A percentile compares a stretch with the other conserved stretches of the same genome.
phyloP scores from a whole-genome alignment of 148 eudicot species.

The Chenopodium formosanum region DNA sequence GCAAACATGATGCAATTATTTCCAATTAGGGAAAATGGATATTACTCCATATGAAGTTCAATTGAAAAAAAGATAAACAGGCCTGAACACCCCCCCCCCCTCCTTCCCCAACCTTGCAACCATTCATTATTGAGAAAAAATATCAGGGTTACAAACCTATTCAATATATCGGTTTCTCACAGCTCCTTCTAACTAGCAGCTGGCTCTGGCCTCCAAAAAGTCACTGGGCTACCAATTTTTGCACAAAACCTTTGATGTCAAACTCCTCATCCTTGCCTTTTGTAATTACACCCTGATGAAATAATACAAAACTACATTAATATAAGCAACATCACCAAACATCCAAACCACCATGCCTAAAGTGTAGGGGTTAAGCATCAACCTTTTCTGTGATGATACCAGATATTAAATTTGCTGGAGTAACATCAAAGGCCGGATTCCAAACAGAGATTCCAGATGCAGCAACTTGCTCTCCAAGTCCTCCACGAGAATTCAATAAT shows the following conservation, averaged over 20 bases:
- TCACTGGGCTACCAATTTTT: constrained; percentile 21
- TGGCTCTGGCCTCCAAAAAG: neutral
- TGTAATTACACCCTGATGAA: constrained; percentile 73
- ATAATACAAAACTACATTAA: neutral
- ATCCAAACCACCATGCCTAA: neutral
- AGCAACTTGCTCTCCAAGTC: constrained; percentile 93
- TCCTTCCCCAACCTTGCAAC: too few relatives aligned
- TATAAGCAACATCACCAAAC: neutral
- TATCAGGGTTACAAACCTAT: too few relatives aligned
- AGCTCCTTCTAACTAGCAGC: neutral
- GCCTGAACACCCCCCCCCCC: too few relatives aligned
- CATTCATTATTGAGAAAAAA: too few relatives aligned
- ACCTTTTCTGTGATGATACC: constrained; percentile 94
- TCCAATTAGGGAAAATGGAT: too few relatives aligned
- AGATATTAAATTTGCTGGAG: constrained; percentile 72
- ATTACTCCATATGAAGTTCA: too few relatives aligned
- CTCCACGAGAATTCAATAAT: constrained; percentile 68
- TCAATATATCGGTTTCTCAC: too few relatives aligned
- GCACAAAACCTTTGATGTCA: constrained; percentile 58
- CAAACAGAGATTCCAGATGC: constrained; percentile 94
- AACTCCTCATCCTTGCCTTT: constrained; percentile 51
- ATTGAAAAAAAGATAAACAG: too few relatives aligned
- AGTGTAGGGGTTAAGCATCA: constrained; percentile 10
- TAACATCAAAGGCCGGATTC: constrained; percentile 99
- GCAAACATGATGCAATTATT: too few relatives aligned